Evolutionary conservation across 305 asterid genomes (phyloP).

Genomic region (Plantago rigida): DNA sequence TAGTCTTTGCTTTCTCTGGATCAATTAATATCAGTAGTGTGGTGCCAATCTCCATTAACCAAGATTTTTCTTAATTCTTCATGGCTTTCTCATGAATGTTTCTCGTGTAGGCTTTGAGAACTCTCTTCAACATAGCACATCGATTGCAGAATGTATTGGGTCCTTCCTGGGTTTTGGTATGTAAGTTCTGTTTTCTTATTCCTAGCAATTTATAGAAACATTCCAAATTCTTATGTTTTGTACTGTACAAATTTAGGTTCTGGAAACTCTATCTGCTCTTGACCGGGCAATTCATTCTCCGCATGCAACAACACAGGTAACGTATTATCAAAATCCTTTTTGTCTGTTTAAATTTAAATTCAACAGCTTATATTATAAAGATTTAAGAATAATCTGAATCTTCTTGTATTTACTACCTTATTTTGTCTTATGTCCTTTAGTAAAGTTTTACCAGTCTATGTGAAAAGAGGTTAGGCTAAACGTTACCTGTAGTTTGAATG

Average conservation of each 20-base stretch:
- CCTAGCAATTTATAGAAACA: neutral
- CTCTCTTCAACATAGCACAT: conserved; percentile 93
- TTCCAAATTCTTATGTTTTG: conserved; percentile 25
- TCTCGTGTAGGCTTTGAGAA: conserved; percentile 68
- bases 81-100: conserved; percentile 22
- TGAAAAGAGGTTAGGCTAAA: too few species aligned
- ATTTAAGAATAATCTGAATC: too few species aligned
- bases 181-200: conserved; percentile 26
- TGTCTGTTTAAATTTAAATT: too few species aligned
- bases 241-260: conserved; percentile 43
- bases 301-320: conserved; percentile 92
- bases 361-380: too few species aligned
- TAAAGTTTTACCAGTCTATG: too few species aligned
- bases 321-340: conserved; percentile 14
- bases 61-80: neutral
- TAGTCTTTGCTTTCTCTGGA: conserved; percentile 1
- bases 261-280: conserved; percentile 92
- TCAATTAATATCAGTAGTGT: conserved; percentile 11
- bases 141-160: conserved; percentile 91
- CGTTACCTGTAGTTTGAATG: too few species aligned
- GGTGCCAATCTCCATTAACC: neutral
- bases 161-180: conserved; percentile 97
- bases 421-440: too few species aligned
- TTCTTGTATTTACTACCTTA: too few species aligned
- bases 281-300: conserved; percentile 95